Base-by-base conservation (phyloP, 192 early-diverging fungal genomes). In the Coemansia umbellata region DNA sequence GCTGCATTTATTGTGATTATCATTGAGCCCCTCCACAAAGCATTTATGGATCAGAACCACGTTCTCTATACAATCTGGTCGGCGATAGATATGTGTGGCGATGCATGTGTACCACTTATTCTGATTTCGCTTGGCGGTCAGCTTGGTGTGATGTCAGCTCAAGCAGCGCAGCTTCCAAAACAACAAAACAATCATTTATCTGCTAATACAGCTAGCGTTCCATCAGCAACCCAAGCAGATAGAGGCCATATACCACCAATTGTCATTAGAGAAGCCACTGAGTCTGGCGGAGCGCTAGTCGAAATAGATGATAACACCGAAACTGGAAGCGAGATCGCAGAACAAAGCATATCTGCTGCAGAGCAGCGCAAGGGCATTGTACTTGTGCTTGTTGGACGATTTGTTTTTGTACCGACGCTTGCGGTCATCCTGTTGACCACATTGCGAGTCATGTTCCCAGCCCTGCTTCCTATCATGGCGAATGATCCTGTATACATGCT, bases 71-170 rank as follows among this genome's bases (percentile, higher is more conserved):
- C 84, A 1, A 31, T 89, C 4, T 82, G 84, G 50, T 80, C 83
- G 39, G 83, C 85, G 1, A 78, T 91, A 19, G 84, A 88, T 19
- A 78, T 68, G 42, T 86, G 88, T 59, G 90, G 90, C 30, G 78
- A 82, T 21, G 87, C 87, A 4, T 87, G 86, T 7, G 87, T 91
- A 15, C 90, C 90, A 1, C 67, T 90, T 47, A 86, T 89, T 22
- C 61, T 91, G 37, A 71, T 89, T 2, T 87, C 87, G 50, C 80
- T 91, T 5, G 90, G 90, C 5, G 83, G 85, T 11, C 87, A 90
- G 57, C 58, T 88, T 33, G 70, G 73, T 11, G 32, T 69, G 55
- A 69, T 75, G 63, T 53, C 60, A 18, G 47, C 60, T 23, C 56
- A 68, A 15, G 14, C 21, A 30, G 10, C 15, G 2, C 41, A 35